phyloP scores from a whole-genome alignment of 371 early-diverging fungal species.

The Blakeslea trispora region DNA sequence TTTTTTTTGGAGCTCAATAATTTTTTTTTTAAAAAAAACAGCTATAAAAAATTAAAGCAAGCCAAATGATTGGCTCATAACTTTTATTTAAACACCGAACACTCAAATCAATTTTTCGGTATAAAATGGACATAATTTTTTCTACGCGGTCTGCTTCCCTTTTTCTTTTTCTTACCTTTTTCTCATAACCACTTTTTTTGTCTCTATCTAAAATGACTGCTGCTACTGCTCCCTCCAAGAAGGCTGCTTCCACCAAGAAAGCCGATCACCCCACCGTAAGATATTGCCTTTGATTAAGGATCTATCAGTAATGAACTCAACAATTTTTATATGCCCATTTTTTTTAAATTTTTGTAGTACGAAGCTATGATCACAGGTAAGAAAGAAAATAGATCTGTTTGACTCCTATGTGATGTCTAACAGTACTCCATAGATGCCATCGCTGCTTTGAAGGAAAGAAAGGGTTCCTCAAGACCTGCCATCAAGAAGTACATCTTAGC shows the following conservation, averaged over 20 bases:
- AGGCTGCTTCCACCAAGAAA: conserved; percentile 44
- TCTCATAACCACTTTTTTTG: conserved; percentile 1
- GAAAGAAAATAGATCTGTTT: background rate
- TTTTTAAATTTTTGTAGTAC: conserved; percentile 28
- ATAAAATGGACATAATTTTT: conserved; percentile 15
- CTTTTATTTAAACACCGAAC: conserved; percentile 6
- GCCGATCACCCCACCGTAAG: conserved; percentile 55
- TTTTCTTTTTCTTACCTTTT: conserved; percentile 10
- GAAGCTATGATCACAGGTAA: conserved; percentile 54
- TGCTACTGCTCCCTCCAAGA: conserved; percentile 29
- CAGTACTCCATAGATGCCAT: conserved; percentile 49
- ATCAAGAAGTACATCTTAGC: conserved; percentile 84
- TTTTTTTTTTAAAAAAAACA: conserved; percentile 7
- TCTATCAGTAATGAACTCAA: background rate
- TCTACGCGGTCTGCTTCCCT: conserved; percentile 3
- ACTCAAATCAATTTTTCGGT: conserved; percentile 3
- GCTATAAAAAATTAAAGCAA: conserved; percentile 22
- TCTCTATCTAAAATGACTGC: conserved; percentile 12
- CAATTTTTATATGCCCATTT: too few species aligned
- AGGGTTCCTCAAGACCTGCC: conserved; percentile 76
- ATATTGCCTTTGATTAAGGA: background rate
- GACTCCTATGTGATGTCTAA: background rate
- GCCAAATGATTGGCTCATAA: conserved; percentile 17
- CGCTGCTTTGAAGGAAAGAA: conserved; percentile 73
- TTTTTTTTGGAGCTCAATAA: background rate